Evolutionary conservation across 1,284 basidiomycete genomes (phyloP).

Genomic region (Sporisorium sorghi): DNA sequence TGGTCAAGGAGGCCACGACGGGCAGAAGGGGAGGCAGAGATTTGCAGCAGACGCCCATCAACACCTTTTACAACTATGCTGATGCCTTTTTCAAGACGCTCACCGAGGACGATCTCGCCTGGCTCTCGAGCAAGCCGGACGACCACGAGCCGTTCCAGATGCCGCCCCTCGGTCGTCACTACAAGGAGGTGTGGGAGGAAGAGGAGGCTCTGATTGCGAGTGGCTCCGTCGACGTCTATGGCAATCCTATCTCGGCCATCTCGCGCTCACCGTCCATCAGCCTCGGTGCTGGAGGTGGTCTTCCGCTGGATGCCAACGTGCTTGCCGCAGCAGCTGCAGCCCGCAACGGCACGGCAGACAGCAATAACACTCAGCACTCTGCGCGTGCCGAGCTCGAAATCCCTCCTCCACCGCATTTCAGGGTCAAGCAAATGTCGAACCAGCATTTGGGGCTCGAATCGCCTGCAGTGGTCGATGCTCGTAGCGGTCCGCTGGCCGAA

Average conservation of each 20-base stretch:
- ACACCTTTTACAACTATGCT: slow-evolving; percentile 64
- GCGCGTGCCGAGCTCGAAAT: slow-evolving; percentile 40
- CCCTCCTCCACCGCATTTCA: slow-evolving; percentile 48
- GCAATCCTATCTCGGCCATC: slow-evolving; percentile 27
- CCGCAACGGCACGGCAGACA: slow-evolving; percentile 21
- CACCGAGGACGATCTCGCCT: slow-evolving; percentile 68
- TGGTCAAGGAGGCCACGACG: slow-evolving; percentile 51
- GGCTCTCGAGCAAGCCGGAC: slow-evolving; percentile 73
- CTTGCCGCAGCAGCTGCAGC: slow-evolving; percentile 14
- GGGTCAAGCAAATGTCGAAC: slow-evolving; percentile 53
- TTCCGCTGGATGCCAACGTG: slow-evolving; percentile 30
- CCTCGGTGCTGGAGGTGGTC: slow-evolving; percentile 31
- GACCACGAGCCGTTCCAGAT: slow-evolving; percentile 86
- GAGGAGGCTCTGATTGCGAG: slow-evolving; percentile 76
- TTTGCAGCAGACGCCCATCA: slow-evolving; percentile 63
- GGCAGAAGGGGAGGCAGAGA: slow-evolving; percentile 55
- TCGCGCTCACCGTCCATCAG: slow-evolving; percentile 41
- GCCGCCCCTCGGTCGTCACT: slow-evolving; percentile 88
- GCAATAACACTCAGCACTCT: slow-evolving; percentile 8
- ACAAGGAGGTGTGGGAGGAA: slow-evolving; percentile 88
- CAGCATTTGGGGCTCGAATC: slow-evolving; percentile 56
- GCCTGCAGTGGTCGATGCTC: slow-evolving; percentile 53
- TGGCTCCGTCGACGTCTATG: slow-evolving; percentile 41
- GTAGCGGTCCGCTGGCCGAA: slow-evolving; percentile 60
- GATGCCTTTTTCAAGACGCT: slow-evolving; percentile 68